phyloP scores from a whole-genome alignment of 2,329 filamentous ascomycete genomes.

The Aspergillus sp. region DNA sequence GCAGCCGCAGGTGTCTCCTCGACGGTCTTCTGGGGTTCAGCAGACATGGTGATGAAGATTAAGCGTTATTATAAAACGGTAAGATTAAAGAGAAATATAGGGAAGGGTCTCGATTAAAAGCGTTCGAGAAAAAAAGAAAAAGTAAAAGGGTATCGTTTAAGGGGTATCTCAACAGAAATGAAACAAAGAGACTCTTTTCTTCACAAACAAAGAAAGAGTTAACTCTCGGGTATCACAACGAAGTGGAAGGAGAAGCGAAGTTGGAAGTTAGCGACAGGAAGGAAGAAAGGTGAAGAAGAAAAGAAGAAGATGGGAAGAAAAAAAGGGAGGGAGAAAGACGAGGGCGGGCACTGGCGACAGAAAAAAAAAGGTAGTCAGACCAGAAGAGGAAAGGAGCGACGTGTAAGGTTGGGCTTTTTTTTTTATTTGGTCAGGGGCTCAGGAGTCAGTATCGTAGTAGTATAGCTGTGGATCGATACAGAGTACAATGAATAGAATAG shows the following conservation, averaged over 20 bases:
- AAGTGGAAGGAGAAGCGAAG: conserved; percentile 15
- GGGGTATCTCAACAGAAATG: conserved; percentile 31
- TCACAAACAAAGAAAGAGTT: conserved; percentile 20
- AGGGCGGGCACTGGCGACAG: conserved; percentile 6
- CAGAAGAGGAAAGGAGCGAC: not conserved
- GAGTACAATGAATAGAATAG: not conserved
- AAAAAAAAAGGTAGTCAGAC: conserved; percentile 8
- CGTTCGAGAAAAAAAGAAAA: not conserved
- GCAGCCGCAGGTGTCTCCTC: conserved; percentile 49
- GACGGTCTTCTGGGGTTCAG: conserved; percentile 55
- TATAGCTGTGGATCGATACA: not conserved
- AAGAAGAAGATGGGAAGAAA: conserved; percentile 16
- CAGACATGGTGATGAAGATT: conserved; percentile 56
- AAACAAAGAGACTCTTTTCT: conserved; percentile 21
- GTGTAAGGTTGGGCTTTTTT: not conserved
- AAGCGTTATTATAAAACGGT: conserved; percentile 11
- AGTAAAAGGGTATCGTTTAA: not conserved
- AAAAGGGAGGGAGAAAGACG: conserved; percentile 19
- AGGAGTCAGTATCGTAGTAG: not conserved
- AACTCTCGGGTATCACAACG: conserved; percentile 31
- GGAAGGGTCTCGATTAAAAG: not conserved
- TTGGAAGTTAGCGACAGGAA: conserved; percentile 13
- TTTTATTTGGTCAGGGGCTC: not conserved
- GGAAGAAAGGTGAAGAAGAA: conserved; percentile 14
- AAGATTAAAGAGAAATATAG: conserved; percentile 1